These are phyloP conservation scores for Scheffersomyces parashehatae DNA, from an alignment of 1,139 yeast species.

Conservation along the genomic window DNA sequence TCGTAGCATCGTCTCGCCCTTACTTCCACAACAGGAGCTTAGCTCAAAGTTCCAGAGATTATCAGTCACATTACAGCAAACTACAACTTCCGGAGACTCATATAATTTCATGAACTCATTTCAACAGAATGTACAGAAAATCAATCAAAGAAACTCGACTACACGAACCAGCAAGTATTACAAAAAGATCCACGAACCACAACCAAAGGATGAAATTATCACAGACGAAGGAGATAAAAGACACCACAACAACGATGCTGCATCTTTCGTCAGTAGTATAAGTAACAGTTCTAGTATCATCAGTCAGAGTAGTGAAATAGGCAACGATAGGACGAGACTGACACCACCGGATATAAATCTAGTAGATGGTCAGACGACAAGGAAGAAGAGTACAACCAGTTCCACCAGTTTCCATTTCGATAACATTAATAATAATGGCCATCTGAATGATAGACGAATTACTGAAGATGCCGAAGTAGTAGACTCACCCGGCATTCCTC, in stretches of 20 bases:
- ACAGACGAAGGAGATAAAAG: slow-evolving; percentile 5
- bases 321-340: neutral
- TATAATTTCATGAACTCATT: slow-evolving; percentile 43
- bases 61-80: slow-evolving; percentile 39
- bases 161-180: slow-evolving; percentile 36
- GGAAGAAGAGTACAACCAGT: neutral
- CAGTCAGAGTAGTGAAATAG: slow-evolving; percentile 11
- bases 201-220: slow-evolving; percentile 4
- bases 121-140: slow-evolving; percentile 37
- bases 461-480: no score
- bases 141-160: slow-evolving; percentile 12
- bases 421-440: slow-evolving; percentile 1
- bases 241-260: slow-evolving; percentile 9
- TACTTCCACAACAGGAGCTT: slow-evolving; percentile 38
- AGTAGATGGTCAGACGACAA: no score
- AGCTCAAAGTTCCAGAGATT: slow-evolving; percentile 41
- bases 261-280: slow-evolving; percentile 25
- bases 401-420: slow-evolving; percentile 9
- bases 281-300: slow-evolving; percentile 28
- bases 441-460: no score
- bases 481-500: no score
- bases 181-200: slow-evolving; percentile 25
- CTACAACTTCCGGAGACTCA: slow-evolving; percentile 41
- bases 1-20: slow-evolving; percentile 8
- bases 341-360: neutral